Evolutionary conservation across 805 yeast genomes (phyloP), one percentile per base, ranked within the genome.

Genomic region (Barnettozyma wickerhamii): DNA sequence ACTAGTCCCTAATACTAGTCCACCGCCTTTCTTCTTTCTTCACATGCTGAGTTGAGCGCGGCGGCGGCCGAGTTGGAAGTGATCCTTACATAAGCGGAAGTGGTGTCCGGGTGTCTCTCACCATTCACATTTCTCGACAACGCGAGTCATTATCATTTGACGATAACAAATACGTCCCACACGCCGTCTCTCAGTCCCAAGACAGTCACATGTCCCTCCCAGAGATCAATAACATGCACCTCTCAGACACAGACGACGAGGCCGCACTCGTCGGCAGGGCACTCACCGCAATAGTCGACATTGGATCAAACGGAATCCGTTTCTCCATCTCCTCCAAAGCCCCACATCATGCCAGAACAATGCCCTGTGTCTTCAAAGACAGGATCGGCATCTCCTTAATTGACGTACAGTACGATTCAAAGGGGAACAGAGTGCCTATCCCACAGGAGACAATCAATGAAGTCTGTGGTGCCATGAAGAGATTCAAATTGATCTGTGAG

Each of bases 351-450:
- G 86, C 87, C 1, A 69, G 93, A 46, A 79, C 81, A 5, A 75
- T 84, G 75, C 91, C 93, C 1, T 80, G 87, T 55, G 79, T 83
- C 10, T 84, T 78, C 62, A 85, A 83, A 47, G 91, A 84, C 50
- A 63, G 89, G 35, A 71, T 83, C 3, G 84, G 85, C 3, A 77
- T 84, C 10, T 79, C 89, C 0, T 59, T 84, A 15, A 81, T 77
- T 54, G 87, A 81, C 45, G 79, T 75, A 0, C 84, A 79, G 51
- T 68, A 65, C 56, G 53, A 68, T 44, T 42, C 72, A 6, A 49
- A 66, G 10, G 40, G 41, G 45, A 64, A 59, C 12, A 73, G 71
- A 47, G 66, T 66, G 12, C 83, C 84, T 0, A 78, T 78, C 31
- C 82, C 82, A 0, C 63, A 66, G 4, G 75, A 73, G 31, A 77